Base-by-base conservation (phyloP, 2,329 filamentous ascomycete species). In the Cordyceps cateniannulata region DNA sequence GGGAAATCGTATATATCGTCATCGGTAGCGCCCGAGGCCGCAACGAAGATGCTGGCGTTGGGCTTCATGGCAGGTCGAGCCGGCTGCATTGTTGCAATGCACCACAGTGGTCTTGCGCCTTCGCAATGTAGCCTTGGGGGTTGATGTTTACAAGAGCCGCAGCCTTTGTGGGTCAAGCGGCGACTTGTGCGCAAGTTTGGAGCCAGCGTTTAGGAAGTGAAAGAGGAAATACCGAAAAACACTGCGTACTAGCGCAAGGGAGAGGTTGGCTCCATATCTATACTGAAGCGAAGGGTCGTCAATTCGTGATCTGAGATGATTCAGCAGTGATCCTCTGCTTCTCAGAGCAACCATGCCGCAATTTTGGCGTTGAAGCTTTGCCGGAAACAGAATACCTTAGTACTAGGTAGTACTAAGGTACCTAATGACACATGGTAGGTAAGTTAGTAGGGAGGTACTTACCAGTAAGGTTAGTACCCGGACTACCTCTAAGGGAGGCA, bases 1-100 rank as follows among this genome's bases (percentile, higher is more conserved):
- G 54, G 56, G 50, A 62, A 35, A 20, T 62, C 44, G 58, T 60
- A 60, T 54, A 60, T 55, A 50, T 60, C 58, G 29, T 60, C 50
- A 45, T 60, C 57, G n/a, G 52, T 52, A 18, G 27, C 35, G 8
- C 20, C 49, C 16, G 29, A 47, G 25, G 20, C 40, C 40, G 5
- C 42, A 4, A 12, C 29, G 3, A 22, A 29, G 24, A 29, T 9
- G 16, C 38, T 25, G 40, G n/a, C 24, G 24, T 25, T 16, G 14
- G 32, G 45, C 22, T 47, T 49, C 29, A 18, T 12, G 18, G 38
- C n/a, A 2, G 45, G 27, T 25, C 25, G 32, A 38, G 49, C 25
- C 20, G 48, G 49, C 40, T 47, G 25, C 57, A 59, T 59, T 38
- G 47, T 52, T 24, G 16, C 9, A 38, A 35, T 45, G 35, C 48